Percentiles rank a stretch among this genome's conserved stretches.
These are phyloP conservation scores for Plectosphaerella sp. DNA, from an alignment of 2,329 filamentous ascomycete species.

Conservation along the genomic window DNA sequence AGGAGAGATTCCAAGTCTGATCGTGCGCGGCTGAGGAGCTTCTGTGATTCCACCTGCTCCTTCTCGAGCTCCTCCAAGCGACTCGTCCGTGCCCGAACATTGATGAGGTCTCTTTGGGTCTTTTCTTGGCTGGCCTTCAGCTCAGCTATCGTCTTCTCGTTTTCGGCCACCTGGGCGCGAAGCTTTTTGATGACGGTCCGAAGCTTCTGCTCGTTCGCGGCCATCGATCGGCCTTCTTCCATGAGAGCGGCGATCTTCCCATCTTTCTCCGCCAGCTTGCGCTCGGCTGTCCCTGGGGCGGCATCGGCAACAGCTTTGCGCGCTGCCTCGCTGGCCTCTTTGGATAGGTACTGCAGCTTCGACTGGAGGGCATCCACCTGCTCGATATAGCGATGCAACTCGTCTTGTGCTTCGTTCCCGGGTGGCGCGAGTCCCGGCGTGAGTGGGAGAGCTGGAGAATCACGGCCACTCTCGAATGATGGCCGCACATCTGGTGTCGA, in stretches of 20 bases:
- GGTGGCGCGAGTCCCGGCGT: not conserved
- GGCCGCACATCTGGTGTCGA: not conserved
- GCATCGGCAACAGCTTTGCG: constrained; percentile 62
- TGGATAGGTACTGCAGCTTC: constrained; percentile 84
- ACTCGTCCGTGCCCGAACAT: constrained; percentile 41
- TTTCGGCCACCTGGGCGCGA: constrained; percentile 58
- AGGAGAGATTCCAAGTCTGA: constrained; percentile 52
- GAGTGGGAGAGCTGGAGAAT: not conserved
- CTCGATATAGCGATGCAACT: constrained; percentile 79
- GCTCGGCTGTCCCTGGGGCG: constrained; percentile 62
- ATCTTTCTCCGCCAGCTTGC: constrained; percentile 83
- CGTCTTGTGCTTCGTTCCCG: constrained; percentile 49
- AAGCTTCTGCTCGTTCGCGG: constrained; percentile 80
- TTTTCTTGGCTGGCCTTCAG: constrained; percentile 56
- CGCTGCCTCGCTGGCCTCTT: constrained; percentile 72
- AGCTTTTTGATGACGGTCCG: constrained; percentile 80
- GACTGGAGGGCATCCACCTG: constrained; percentile 87
- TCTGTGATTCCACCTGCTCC: constrained; percentile 24
- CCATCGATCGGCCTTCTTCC: constrained; percentile 87
- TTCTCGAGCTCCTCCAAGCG: constrained; percentile 53
- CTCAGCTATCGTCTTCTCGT: constrained; percentile 60
- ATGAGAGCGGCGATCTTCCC: constrained; percentile 85
- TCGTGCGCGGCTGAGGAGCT: constrained; percentile 19
- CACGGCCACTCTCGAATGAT: not conserved
- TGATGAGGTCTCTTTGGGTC: constrained; percentile 43